Evolutionary conservation across 495 filamentous ascomycete species (phyloP).

Genomic region (Aspergillus funiculosus): DNA sequence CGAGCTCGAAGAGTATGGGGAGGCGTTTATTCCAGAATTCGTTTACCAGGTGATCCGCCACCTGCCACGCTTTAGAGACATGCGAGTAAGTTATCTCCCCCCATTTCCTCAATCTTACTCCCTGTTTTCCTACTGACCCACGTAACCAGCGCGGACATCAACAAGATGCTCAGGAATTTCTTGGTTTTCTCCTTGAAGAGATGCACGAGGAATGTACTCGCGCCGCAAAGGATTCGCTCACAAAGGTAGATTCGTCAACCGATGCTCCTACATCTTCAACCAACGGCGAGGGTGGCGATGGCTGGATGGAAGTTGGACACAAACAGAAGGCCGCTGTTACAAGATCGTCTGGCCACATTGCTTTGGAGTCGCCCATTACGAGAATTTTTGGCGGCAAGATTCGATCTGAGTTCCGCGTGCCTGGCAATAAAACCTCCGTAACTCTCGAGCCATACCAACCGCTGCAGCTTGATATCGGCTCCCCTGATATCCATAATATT

Average conservation of each 20-base stretch:
- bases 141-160: constrained; percentile 67
- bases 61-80: constrained; percentile 80
- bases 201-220: constrained; percentile 87
- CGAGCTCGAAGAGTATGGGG: constrained; percentile 86
- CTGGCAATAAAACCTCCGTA: constrained; percentile 81
- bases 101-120: too few relatives aligned
- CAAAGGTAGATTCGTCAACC: constrained; percentile 36
- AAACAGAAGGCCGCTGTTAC: constrained; percentile 85
- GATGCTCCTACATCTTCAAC: constrained; percentile 36
- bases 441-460: constrained; percentile 92
- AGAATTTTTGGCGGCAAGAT: constrained; percentile 93
- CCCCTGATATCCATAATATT: constrained; percentile 79
- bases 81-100: constrained; percentile 61
- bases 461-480: constrained; percentile 88
- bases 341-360: constrained; percentile 72
- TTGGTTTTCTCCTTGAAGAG: constrained; percentile 88
- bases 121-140: not conserved
- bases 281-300: constrained; percentile 39
- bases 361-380: constrained; percentile 74
- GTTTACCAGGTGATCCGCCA: constrained; percentile 88
- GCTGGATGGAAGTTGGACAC: constrained; percentile 90
- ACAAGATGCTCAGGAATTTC: constrained; percentile 96
- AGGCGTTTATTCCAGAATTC: constrained; percentile 88
- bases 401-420: constrained; percentile 81
- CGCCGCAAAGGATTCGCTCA: constrained; percentile 55